phyloP scores from a whole-genome alignment of 257 asterid species.

The Lithospermum erythrorhizon region DNA sequence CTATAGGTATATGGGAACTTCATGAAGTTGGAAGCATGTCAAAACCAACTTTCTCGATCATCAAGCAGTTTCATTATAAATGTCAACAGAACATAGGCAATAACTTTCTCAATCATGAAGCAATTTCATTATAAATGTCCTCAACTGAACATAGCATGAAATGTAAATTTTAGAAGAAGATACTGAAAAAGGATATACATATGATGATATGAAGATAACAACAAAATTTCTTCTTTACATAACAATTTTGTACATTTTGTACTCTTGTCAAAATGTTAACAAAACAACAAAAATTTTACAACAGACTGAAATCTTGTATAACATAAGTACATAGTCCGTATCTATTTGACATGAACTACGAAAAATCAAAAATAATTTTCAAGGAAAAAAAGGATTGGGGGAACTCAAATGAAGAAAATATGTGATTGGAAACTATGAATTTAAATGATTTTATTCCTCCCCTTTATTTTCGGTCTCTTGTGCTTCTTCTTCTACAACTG shows the following conservation, averaged over 20 bases:
- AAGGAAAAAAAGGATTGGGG: background rate
- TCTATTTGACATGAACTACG: background rate
- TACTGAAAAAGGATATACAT: too few species aligned
- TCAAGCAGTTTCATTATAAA: background rate
- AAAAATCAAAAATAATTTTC: background rate
- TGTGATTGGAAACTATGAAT: background rate
- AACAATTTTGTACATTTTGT: too few species aligned
- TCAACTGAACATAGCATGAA: background rate
- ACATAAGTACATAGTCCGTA: background rate
- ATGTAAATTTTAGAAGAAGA: too few species aligned
- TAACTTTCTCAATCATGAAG: background rate
- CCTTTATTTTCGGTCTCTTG: background rate
- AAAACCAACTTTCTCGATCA: background rate
- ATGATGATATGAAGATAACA: too few species aligned
- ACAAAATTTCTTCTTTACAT: background rate
- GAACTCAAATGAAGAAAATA: background rate
- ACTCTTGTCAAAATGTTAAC: background rate
- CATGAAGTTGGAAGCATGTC: too few species aligned
- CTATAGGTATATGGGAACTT: too few species aligned
- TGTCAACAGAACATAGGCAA: too few species aligned
- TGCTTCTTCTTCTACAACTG: background rate
- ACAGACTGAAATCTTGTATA: background rate
- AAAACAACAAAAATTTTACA: background rate
- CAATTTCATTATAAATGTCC: background rate
- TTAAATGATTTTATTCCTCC: background rate